Conservation (phyloP, 2,329 filamentous ascomycete genomes). For the Penicillium sp. region DNA sequence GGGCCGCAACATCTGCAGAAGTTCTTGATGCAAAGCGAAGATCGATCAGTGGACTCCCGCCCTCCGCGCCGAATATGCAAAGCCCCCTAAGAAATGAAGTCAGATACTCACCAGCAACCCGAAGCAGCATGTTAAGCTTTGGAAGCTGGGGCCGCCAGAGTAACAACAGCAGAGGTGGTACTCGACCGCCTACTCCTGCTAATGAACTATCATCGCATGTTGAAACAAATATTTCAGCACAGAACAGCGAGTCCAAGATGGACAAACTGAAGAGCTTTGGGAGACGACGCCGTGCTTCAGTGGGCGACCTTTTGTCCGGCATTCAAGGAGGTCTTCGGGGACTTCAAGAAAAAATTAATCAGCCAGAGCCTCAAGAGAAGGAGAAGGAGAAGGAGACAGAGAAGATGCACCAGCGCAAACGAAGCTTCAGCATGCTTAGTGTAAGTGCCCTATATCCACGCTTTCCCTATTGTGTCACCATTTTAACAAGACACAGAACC, state of each 20-base stretch:
- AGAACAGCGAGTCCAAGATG: constrained; percentile 22
- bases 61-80: constrained; percentile 17
- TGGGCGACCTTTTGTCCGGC: constrained; percentile 20
- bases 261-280: constrained; percentile 30
- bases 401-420: constrained; percentile 7
- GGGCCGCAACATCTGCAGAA: constrained; percentile 12
- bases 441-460: constrained; percentile 8
- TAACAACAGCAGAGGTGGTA: constrained; percentile 15
- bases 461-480: neutral
- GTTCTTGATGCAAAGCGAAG: constrained; percentile 20
- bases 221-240: constrained; percentile 7
- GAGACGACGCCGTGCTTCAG: constrained; percentile 28
- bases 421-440: constrained; percentile 18
- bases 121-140: constrained; percentile 26
- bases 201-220: constrained; percentile 13
- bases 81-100: constrained; percentile 28
- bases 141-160: constrained; percentile 23
- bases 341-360: constrained; percentile 10
- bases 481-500: constrained; percentile 13
- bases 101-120: constrained; percentile 21
- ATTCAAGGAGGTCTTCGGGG: constrained; percentile 20
- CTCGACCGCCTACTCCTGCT: constrained; percentile 20
- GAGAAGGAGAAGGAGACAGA: neutral
- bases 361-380: constrained; percentile 1
- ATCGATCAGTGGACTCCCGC: constrained; percentile 20